Conservation (phyloP, 1,284 basidiomycete genomes). For the Cerioporus squamosus region DNA sequence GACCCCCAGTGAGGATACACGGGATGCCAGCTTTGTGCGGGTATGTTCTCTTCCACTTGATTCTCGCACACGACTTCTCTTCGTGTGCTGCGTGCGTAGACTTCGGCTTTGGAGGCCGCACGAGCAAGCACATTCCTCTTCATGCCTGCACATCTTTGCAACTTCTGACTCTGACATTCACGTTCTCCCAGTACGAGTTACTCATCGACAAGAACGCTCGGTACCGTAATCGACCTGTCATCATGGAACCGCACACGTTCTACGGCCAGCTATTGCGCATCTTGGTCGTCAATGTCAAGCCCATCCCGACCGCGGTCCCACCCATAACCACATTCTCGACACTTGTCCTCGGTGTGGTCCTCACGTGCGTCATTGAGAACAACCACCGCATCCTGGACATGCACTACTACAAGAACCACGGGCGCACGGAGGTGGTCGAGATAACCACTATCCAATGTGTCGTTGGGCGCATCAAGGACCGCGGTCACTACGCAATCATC, state of each 20-base stretch:
- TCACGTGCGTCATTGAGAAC: neutral
- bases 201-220: constrained; percentile 18
- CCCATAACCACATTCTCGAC: neutral
- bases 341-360: constrained; percentile 6
- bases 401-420: constrained; percentile 2
- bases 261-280: constrained; percentile 12
- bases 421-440: neutral
- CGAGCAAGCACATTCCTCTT: too few species aligned
- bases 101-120: too few species aligned
- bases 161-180: neutral
- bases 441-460: constrained; percentile 11
- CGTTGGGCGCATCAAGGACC: constrained; percentile 7
- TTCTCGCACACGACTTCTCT: neutral
- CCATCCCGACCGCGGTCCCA: neutral
- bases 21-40: constrained; percentile 16
- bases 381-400: constrained; percentile 5
- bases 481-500: constrained; percentile 1
- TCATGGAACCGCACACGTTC: neutral
- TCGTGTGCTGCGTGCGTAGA: too few species aligned
- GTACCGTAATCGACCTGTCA: neutral
- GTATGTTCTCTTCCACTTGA: constrained; percentile 13
- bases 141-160: too few species aligned
- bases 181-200: constrained; percentile 20
- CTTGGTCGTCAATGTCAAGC: neutral
- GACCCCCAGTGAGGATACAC: neutral